phyloP scores from a whole-genome alignment of 2,329 filamentous ascomycete species.

The Phaeosphaeriaceae sp. region DNA sequence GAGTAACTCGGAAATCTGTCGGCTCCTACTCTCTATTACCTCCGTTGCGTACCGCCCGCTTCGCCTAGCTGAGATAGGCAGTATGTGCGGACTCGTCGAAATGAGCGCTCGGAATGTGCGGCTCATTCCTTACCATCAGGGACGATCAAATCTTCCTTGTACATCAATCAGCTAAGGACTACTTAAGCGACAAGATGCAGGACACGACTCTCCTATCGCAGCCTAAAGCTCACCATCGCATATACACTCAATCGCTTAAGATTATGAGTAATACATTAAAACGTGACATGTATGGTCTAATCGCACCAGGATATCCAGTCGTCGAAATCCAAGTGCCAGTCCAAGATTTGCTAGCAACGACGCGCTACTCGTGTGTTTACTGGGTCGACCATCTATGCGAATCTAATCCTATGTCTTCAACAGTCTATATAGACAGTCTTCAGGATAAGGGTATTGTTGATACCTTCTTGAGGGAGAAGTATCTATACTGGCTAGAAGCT shows the following conservation, averaged over 20 bases:
- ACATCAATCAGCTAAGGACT: conserved; percentile 53
- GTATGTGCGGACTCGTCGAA: neutral
- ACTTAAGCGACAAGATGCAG: conserved; percentile 37
- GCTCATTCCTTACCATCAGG: conserved; percentile 50
- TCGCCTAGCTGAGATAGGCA: neutral
- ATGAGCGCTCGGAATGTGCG: conserved; percentile 32
- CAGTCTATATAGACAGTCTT: conserved; percentile 1
- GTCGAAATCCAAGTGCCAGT: conserved; percentile 25
- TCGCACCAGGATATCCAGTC: conserved; percentile 17
- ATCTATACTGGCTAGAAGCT: too few species aligned
- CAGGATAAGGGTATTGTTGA: conserved; percentile 7
- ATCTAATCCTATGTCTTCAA: conserved; percentile 6
- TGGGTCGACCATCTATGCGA: conserved; percentile 41
- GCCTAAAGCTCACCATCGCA: neutral
- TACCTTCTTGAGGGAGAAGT: conserved; percentile 10
- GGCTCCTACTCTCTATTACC: conserved; percentile 43
- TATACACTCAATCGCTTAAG: conserved; percentile 5
- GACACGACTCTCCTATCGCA: neutral
- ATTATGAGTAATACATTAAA: conserved; percentile 16
- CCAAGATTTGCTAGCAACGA: too few species aligned
- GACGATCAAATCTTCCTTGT: conserved; percentile 15
- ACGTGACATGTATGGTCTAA: conserved; percentile 30
- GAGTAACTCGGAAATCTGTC: conserved; percentile 31
- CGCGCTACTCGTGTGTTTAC: too few species aligned
- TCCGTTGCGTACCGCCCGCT: conserved; percentile 23